phyloP scores from a whole-genome alignment of 805 yeast genomes.

The Candida ipomoeae region DNA sequence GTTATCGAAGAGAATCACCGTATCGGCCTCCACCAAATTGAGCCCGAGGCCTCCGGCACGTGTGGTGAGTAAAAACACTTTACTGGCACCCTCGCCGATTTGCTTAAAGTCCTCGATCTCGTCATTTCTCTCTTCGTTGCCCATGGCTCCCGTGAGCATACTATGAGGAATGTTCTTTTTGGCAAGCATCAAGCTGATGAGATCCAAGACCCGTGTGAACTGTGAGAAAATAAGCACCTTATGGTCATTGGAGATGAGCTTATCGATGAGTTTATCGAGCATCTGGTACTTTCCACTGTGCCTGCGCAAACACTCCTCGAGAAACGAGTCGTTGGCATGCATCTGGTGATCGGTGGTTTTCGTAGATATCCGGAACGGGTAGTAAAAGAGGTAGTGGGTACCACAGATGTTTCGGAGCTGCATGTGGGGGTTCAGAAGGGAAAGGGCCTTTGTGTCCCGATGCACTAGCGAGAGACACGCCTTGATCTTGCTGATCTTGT shows the following conservation, averaged over 20 bases:
- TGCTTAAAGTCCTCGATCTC: slow-evolving; percentile 53
- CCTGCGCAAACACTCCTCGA: slow-evolving; percentile 32
- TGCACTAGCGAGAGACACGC: slow-evolving; percentile 2
- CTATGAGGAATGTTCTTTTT: slow-evolving; percentile 43
- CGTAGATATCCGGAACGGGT: slow-evolving; percentile 47
- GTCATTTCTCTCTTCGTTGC: slow-evolving; percentile 60
- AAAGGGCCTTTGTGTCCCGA: slow-evolving; percentile 1
- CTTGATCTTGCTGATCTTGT: not conserved
- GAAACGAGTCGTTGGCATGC: slow-evolving; percentile 31
- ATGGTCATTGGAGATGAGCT: slow-evolving; percentile 49
- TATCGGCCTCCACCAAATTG: slow-evolving; percentile 80
- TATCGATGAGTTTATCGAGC: slow-evolving; percentile 57
- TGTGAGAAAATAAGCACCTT: slow-evolving; percentile 83
- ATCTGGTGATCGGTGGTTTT: not conserved
- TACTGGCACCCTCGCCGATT: slow-evolving; percentile 18
- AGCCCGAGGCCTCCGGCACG: slow-evolving; percentile 95
- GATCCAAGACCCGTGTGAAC: slow-evolving; percentile 77
- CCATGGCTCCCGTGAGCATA: slow-evolving; percentile 73
- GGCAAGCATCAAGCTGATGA: slow-evolving; percentile 71
- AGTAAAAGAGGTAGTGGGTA: slow-evolving; percentile 79
- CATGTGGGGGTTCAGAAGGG: slow-evolving; percentile 65
- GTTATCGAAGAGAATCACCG: slow-evolving; percentile 84
- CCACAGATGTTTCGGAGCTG: slow-evolving; percentile 82
- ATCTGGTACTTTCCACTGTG: slow-evolving; percentile 72
- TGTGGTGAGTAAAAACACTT: slow-evolving; percentile 74